Conservation (phyloP, 495 filamentous ascomycete species). For the Bacidia gigantensis region DNA sequence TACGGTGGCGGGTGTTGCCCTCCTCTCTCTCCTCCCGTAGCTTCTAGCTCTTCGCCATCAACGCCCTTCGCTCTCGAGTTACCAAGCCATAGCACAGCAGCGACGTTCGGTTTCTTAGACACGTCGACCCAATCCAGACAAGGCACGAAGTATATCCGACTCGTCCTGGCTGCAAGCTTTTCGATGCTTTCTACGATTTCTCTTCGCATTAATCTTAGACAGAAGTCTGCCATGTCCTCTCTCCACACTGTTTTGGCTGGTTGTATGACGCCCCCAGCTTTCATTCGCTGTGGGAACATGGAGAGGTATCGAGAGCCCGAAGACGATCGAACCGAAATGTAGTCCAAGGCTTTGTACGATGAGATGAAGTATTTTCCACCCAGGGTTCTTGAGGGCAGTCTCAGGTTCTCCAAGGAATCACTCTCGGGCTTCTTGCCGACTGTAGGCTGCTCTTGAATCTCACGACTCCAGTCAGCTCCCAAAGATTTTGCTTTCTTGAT, state of each 20-base stretch:
- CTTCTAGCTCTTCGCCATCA: conserved; percentile 21
- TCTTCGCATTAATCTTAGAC: conserved; percentile 39
- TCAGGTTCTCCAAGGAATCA: background rate
- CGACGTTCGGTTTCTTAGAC: conserved; percentile 19
- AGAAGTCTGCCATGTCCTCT: conserved; percentile 49
- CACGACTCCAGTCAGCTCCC: no score
- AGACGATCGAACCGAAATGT: conserved; percentile 14
- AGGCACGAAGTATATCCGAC: conserved; percentile 15
- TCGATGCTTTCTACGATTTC: conserved; percentile 30
- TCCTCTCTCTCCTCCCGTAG: conserved; percentile 22
- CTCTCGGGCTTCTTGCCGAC: conserved; percentile 2
- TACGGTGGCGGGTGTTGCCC: conserved; percentile 7
- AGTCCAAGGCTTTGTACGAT: conserved; percentile 4
- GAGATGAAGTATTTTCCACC: conserved; percentile 14
- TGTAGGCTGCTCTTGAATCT: no score
- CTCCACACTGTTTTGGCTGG: conserved; percentile 41
- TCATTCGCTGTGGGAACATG: conserved; percentile 28
- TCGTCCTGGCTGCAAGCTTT: conserved; percentile 14
- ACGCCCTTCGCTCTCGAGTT: background rate
- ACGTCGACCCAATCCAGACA: conserved; percentile 29
- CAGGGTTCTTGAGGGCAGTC: background rate
- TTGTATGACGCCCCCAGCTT: conserved; percentile 23
- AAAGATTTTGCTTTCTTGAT: no score
- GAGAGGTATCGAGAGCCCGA: conserved; percentile 10
- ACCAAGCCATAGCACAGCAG: conserved; percentile 22